A percentile compares a stretch with the other conserved stretches of the same genome.
These are phyloP conservation scores for Phytopythium oedochilum DNA, from an alignment of 352 stramenopile genomes.

Conservation along the genomic window DNA sequence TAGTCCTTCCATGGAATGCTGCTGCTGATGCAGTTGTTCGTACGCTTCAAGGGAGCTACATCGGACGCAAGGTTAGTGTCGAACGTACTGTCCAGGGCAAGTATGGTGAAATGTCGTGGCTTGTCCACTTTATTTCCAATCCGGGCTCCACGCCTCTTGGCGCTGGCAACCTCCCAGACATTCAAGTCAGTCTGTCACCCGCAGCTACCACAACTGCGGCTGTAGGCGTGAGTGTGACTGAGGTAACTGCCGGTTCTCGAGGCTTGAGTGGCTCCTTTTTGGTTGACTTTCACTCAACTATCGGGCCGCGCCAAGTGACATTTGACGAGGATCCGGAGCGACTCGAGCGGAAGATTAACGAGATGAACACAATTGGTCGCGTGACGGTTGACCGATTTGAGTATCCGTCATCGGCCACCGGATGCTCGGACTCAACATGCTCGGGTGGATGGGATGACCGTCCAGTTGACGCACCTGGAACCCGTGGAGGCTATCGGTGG, in stretches of 20 bases:
- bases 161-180: constrained; percentile 81
- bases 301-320: constrained; percentile 59
- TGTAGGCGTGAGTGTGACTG: constrained; percentile 66
- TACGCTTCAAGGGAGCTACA: constrained; percentile 47
- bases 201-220: constrained; percentile 9
- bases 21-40: constrained; percentile 39
- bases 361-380: constrained; percentile 92
- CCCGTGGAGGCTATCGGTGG: constrained; percentile 79
- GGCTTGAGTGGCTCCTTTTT: constrained; percentile 89
- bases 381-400: constrained; percentile 88
- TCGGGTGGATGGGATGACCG: constrained; percentile 90
- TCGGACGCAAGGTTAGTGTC: constrained; percentile 80
- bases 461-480: constrained; percentile 70
- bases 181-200: constrained; percentile 39
- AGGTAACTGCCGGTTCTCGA: constrained; percentile 83
- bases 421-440: constrained; percentile 42
- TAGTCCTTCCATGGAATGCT: constrained; percentile 67
- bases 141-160: constrained; percentile 84
- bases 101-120: constrained; percentile 94
- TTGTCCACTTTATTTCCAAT: constrained; percentile 93
- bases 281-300: constrained; percentile 86
- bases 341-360: constrained; percentile 91
- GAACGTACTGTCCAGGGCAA: constrained; percentile 89
- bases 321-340: constrained; percentile 88
- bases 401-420: constrained; percentile 76